phyloP scores from a whole-genome alignment of 108 stramenopile genomes.

The Cyclotella choctawhatcheeana region DNA sequence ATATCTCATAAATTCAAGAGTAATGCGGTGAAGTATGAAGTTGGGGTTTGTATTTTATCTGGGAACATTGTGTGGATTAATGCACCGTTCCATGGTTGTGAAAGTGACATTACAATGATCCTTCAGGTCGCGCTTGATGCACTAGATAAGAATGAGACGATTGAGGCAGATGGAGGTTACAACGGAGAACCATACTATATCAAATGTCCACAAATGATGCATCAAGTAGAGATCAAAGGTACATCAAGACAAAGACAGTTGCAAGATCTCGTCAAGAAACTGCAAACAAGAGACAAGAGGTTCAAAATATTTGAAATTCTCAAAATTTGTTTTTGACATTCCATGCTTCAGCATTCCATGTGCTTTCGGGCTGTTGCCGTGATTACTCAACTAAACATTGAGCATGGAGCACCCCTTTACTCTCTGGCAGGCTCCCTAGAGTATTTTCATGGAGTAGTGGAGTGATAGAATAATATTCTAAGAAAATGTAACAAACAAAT shows the following conservation, averaged over 20 bases:
- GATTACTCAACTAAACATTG: slow-evolving; percentile 12
- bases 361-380: slow-evolving; percentile 18
- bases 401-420: slow-evolving; percentile 1
- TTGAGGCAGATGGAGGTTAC: slow-evolving; percentile 22
- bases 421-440: too few relatives aligned
- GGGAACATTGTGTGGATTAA: slow-evolving; percentile 39
- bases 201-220: slow-evolving; percentile 5
- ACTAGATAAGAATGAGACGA: slow-evolving; percentile 20
- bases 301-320: slow-evolving; percentile 35
- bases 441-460: slow-evolving; percentile 1
- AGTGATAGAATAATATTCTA: too few relatives aligned
- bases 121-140: slow-evolving; percentile 7
- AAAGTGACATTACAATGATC: slow-evolving; percentile 18
- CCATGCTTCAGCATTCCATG: neutral
- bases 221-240: too few relatives aligned
- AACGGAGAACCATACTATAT: slow-evolving; percentile 1
- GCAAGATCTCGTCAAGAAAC: too few relatives aligned
- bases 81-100: slow-evolving; percentile 23
- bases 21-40: slow-evolving; percentile 29
- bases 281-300: slow-evolving; percentile 33
- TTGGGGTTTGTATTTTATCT: slow-evolving; percentile 28
- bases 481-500: too few relatives aligned
- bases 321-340: slow-evolving; percentile 10
- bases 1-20: slow-evolving; percentile 28
- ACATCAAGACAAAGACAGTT: slow-evolving; percentile 4